A percentile compares a stretch with the other conserved stretches of the same genome.
Evolutionary conservation across 2,329 filamentous ascomycete genomes (phyloP).

Genomic region (Hymenoscyphus fraxineus): DNA sequence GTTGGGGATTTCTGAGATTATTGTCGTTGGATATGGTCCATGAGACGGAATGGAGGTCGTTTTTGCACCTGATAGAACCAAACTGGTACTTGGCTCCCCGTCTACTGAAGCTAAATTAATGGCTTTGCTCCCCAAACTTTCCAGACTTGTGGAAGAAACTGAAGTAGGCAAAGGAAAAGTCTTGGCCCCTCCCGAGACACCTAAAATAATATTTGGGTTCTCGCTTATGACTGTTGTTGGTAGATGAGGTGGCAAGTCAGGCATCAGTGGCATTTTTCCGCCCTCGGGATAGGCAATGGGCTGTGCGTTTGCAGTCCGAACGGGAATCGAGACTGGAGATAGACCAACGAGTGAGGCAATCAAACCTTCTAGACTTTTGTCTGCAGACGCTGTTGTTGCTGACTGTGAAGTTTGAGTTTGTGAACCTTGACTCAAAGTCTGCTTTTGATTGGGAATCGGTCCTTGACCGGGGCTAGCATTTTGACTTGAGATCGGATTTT

Average conservation of each 20-base stretch:
- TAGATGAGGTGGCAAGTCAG: neutral
- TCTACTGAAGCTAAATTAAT: neutral
- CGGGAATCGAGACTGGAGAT: neutral
- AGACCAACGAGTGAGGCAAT: conserved; percentile 9
- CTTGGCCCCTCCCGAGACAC: neutral
- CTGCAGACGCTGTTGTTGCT: neutral
- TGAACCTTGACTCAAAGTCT: neutral
- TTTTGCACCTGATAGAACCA: neutral
- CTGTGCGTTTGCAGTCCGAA: neutral
- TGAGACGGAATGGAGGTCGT: neutral
- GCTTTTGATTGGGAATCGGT: neutral
- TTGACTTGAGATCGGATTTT: neutral
- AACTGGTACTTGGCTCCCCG: neutral
- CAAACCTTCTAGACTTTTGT: neutral
- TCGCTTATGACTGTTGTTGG: neutral
- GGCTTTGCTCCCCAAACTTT: neutral
- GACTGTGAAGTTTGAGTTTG: neutral
- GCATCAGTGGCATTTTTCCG: neutral
- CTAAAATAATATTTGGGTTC: neutral
- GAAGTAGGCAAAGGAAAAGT: neutral
- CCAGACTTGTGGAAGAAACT: neutral
- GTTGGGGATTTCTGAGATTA: neutral
- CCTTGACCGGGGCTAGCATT: neutral
- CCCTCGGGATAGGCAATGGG: neutral
- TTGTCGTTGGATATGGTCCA: neutral